Percentiles rank a stretch among this genome's conserved stretches.
Conservation (phyloP, 257 asterid species). For the Nicotiana undulata region DNA sequence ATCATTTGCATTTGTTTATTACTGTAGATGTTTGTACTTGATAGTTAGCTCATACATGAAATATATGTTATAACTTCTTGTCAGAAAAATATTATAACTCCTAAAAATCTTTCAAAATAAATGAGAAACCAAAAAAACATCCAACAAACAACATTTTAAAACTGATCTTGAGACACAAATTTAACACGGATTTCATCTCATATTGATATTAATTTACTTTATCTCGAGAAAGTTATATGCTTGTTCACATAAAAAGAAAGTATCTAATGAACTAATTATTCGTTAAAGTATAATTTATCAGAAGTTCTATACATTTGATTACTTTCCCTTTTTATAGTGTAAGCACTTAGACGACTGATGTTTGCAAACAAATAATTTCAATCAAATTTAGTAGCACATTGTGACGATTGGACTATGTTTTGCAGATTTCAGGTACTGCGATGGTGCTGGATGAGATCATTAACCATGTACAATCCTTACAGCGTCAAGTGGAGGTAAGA, state of each 20-base stretch:
- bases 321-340: neutral
- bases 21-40: too few relatives aligned
- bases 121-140: too few relatives aligned
- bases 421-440: constrained; percentile 90
- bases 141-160: neutral
- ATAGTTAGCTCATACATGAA: too few relatives aligned
- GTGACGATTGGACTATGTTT: neutral
- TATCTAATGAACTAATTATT: neutral
- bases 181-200: neutral
- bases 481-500: constrained; percentile 90
- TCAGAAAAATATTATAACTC: too few relatives aligned
- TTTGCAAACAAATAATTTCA: neutral
- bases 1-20: neutral
- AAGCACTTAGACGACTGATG: neutral
- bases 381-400: neutral
- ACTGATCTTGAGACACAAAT: too few relatives aligned
- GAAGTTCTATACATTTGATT: neutral
- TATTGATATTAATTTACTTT: neutral
- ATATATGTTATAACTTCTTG: too few relatives aligned
- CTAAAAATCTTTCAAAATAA: too few relatives aligned
- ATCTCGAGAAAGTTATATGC: neutral
- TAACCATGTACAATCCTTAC: constrained; percentile 80
- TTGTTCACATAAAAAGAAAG: neutral
- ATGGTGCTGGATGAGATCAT: constrained; percentile 91
- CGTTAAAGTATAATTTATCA: neutral